Base-by-base conservation (phyloP, 1,139 yeast species). In the Magnusiomyces ingens region DNA sequence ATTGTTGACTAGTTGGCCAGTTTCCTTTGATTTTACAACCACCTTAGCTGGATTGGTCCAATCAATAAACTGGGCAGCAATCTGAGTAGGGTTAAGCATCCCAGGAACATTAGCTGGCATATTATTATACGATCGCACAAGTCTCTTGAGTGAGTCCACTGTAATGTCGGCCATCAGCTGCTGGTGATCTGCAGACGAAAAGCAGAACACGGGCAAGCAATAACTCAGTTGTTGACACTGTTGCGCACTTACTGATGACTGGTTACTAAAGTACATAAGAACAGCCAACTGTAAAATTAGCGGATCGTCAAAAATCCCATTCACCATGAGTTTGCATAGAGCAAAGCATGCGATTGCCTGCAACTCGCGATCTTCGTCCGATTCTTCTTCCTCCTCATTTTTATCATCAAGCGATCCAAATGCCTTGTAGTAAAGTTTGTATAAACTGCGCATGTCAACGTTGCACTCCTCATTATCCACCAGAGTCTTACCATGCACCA, bases 291-390 rank as follows among this genome's bases (percentile, higher is more conserved):
- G 91, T 58, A 90, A 78, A 36, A 90, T 70, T 54, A 84, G 87
- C 51, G 81, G 81, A 62, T 84, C 90, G 18, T 74, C 77, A 57
- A 90, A 77, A 26, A 87, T 78, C 59, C 87, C 95, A 13, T 93
- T 88, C 52, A 93, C 74, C 61, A 85, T 81, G 51, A 93, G 72
- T 69, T 93, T 91, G 64, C 93, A 87, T 29, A 91, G 72, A 0
- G 96, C 95, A 64, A 88, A 95, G 0, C 94, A 96, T 5, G 93
- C 87, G 1, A 81, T 75, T 0, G 93, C 83, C 66, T 88, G 96
- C 26, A 89, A 75, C 19, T 47, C 49, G 0, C 86, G 85, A 62
- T 79, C 73, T 5, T 79, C 80, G 44, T 36, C 40, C 4, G 17
- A 13, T 6, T 36, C 40, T 36, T 72, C 73, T 55, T 80, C 62